These are phyloP conservation scores for Lithospermum erythrorhizon DNA, from an alignment of 257 asterid species.

Conservation along the genomic window DNA sequence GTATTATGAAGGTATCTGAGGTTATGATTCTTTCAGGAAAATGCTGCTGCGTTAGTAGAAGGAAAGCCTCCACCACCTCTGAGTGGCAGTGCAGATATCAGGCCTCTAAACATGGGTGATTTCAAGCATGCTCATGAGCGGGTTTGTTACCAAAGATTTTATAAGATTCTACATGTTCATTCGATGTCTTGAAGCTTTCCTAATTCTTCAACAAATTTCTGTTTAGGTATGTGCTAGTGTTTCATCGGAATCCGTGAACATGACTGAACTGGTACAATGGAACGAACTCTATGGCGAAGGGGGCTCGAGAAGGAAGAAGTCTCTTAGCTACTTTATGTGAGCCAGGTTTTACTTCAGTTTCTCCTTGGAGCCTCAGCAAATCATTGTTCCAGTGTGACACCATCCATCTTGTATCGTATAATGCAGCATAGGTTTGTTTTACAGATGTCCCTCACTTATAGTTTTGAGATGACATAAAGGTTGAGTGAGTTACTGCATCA, in stretches of 20 bases:
- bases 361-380: background rate
- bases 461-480: background rate
- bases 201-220: background rate
- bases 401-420: background rate
- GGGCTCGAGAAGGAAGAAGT: constrained; percentile 8
- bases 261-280: constrained; percentile 19
- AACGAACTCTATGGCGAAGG: constrained; percentile 16
- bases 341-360: background rate
- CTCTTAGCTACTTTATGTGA: constrained; percentile 15
- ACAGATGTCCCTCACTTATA: background rate
- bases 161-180: background rate
- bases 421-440: background rate
- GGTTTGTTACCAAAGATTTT: background rate
- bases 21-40: background rate
- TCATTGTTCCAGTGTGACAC: background rate
- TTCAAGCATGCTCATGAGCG: constrained; percentile 1
- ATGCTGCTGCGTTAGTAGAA: background rate
- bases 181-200: background rate
- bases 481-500: too few species aligned
- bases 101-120: constrained; percentile 2
- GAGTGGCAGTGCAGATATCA: constrained; percentile 1
- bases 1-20: background rate
- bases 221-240: constrained; percentile 18
- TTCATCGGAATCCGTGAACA: constrained; percentile 14
- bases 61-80: background rate